Evolutionary conservation across 1,284 basidiomycete species (phyloP), one percentile per base, ranked within the genome.

Genomic region (Apiotrichum siamense): DNA sequence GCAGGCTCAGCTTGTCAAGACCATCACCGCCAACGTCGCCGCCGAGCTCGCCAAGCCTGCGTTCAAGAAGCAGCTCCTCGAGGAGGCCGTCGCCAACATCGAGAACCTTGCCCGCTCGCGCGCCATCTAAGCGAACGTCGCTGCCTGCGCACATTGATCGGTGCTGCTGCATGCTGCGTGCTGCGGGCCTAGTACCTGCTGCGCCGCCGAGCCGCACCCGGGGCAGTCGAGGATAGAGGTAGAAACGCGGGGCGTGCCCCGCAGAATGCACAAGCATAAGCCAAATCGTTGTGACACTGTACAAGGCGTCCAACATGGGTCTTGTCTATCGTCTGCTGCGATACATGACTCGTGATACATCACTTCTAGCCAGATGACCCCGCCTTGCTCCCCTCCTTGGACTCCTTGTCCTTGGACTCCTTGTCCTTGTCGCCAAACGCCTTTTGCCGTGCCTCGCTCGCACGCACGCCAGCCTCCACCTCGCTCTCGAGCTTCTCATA

Each of bases 11-110:
- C 84, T 98, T 49, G 86, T 91, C 59, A 85, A 87, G 80, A 77
- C 80, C 51, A 86, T 98, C 69, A 87, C 94, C 64, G 81, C 83
- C 61, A 90, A 87, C 74, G 90, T 97, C 48, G 78, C 89, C 63
- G 83, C 85, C 67, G 80, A 80, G 65, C 77, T 98, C 62, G 79
- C 81, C 72, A 91, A 97, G 66, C 88, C 93, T 70, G 96, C 89
- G 81, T 84, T 86, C 53, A 93, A 94, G 81, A 88, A 84, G 76
- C 90, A 96, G 52, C 85, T 98, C 67, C 80, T 98, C 57, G 74
- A 82, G 59, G 83, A 83, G 69, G 88, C 92, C 58, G 80, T 98
- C 57, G 77, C 82, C 47, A 91, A 97, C 78, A 83, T 98, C 65
- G 96, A 98, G 78, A 83, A 80, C 60, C 78, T 87, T 60, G 80